Evolutionary conservation across 371 early-diverging fungal genomes (phyloP).

Genomic region (Rhizopus stolonifer): DNA sequence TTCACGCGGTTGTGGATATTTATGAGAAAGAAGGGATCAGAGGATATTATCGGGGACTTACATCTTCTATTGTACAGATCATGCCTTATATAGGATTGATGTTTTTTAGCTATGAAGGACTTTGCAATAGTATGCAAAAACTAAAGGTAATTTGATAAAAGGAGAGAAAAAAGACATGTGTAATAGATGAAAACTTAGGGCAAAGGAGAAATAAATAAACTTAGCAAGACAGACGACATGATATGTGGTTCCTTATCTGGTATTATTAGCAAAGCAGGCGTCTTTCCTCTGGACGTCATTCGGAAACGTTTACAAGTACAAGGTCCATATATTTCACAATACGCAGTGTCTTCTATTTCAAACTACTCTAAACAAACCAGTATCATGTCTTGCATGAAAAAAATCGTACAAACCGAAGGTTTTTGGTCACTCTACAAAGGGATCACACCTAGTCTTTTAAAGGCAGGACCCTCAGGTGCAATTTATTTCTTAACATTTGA

Average conservation of each 20-base stretch:
- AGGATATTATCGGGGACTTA: constrained; percentile 86
- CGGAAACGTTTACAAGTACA: constrained; percentile 76
- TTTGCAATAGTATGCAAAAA: constrained; percentile 37
- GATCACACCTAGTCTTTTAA: constrained; percentile 75
- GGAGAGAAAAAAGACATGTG: not conserved
- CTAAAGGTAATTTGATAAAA: constrained; percentile 16
- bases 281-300: constrained; percentile 88
- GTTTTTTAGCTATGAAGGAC: constrained; percentile 69
- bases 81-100: constrained; percentile 89
- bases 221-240: constrained; percentile 52
- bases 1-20: constrained; percentile 63
- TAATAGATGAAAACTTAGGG: constrained; percentile 3
- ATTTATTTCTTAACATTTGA: constrained; percentile 79
- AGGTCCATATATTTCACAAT: constrained; percentile 57
- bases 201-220: constrained; percentile 19
- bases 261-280: constrained; percentile 72
- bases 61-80: constrained; percentile 79
- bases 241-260: constrained; percentile 80
- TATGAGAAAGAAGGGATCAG: constrained; percentile 64
- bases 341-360: constrained; percentile 52
- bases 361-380: constrained; percentile 43
- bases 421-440: constrained; percentile 81
- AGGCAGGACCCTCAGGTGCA: constrained; percentile 79
- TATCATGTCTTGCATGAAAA: constrained; percentile 49
- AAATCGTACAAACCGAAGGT: constrained; percentile 75